phyloP scores from a whole-genome alignment of 345 rosid genomes.

The Eucalyptus grandis region DNA sequence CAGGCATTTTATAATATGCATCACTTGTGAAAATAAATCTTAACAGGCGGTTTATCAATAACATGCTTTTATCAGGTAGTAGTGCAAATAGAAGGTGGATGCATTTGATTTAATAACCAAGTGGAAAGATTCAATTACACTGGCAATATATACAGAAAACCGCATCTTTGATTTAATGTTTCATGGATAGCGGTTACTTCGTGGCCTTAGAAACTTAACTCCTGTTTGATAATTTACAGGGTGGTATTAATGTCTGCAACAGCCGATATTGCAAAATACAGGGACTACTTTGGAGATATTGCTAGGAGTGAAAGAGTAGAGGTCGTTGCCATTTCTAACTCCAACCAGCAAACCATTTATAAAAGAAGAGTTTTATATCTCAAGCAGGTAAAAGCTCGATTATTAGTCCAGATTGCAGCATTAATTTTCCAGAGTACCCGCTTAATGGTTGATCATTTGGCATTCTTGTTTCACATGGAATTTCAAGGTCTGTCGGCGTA shows the following conservation, averaged over 20 bases:
- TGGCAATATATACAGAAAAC: background rate
- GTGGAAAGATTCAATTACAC: background rate
- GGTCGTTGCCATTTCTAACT: conserved; percentile 74
- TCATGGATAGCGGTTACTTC: background rate
- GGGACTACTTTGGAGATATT: conserved; percentile 79
- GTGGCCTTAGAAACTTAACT: background rate
- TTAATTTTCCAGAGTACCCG: background rate
- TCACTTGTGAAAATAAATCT: background rate
- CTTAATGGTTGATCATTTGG: background rate
- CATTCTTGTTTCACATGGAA: background rate
- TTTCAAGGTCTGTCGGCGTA: background rate
- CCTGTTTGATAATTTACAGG: conserved; percentile 24
- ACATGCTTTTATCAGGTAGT: background rate
- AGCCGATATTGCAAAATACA: conserved; percentile 73
- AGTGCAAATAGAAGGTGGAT: background rate
- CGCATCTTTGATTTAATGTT: background rate
- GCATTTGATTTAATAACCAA: background rate
- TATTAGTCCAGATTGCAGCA: background rate
- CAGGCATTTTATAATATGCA: background rate
- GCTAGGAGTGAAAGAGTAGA: conserved; percentile 86
- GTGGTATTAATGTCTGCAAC: conserved; percentile 97
- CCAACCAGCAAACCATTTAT: conserved; percentile 46
- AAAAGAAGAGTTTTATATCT: conserved; percentile 60
- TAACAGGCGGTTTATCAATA: background rate
- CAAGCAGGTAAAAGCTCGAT: conserved; percentile 45